Evolutionary conservation across 2,329 filamentous ascomycete genomes (phyloP), one percentile per base, ranked within the genome.

Genomic region (Anthostomella pinea): DNA sequence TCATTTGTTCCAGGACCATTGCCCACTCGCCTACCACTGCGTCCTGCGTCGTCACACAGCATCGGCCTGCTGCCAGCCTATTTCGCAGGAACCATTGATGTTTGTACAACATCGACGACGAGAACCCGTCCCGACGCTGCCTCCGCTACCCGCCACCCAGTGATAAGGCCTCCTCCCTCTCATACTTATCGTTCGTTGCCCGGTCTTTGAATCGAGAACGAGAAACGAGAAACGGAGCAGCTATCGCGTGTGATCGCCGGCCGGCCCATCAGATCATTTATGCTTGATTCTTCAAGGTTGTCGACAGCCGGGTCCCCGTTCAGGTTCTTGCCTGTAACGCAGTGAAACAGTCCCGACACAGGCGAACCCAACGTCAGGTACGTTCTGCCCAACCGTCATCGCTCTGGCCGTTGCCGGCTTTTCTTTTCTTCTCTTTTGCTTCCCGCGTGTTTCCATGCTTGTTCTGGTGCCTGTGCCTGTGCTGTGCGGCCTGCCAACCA

Each of bases 311-410:
- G 43, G 48, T 47, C 36, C 39, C 29, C 38, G 24, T 41, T n/a
- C n/a, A n/a, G n/a, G n/a, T n/a, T n/a, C n/a, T n/a, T n/a, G n/a
- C n/a, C n/a, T n/a, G n/a, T n/a, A 35, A 35, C 36, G 29, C 39
- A 47, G 41, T 58, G 56, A 57, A 58, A 57, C 56, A 45, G 40
- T 43, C 40, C 41, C 52, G 48, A 56, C 46, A 54, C 53, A 47
- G 45, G 35, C 17, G 39, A 38, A 39, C 33, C 33, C 27, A 23
- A 45, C 35, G 18, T 39, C 41, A 54, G 48, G 53, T 56, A 52
- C 27, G 43, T 38, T 28, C 38, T 29, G 21, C 37, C 42, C 44
- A 39, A 46, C 37, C 31, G 43, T 32, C 33, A 28, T 24, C 8
- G 17, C 19, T 25, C 7, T 15, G 19, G n/a, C n/a, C n/a, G n/a